Percentiles rank a stretch among this genome's conserved stretches.
Conservation (phyloP, 805 yeast genomes). For the Ogataea ganodermae region DNA sequence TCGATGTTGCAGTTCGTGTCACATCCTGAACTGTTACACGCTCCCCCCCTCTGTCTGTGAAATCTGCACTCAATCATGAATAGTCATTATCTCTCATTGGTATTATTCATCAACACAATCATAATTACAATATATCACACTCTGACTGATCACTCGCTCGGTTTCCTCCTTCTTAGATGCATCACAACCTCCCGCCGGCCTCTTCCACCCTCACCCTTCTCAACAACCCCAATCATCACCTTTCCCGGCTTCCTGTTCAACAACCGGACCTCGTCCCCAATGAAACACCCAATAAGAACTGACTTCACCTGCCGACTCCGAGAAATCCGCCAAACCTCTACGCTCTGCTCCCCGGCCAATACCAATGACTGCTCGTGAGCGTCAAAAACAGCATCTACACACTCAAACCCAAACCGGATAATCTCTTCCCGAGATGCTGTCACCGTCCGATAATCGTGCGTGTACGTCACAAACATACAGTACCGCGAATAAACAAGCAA, state of each 20-base stretch:
- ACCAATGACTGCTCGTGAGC: conserved; percentile 28
- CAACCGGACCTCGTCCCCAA: conserved; percentile 28
- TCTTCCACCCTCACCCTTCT: conserved; percentile 10
- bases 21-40: too few species aligned
- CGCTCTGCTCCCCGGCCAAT: conserved; percentile 24
- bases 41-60: too few species aligned
- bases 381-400: conserved; percentile 32
- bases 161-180: conserved; percentile 17
- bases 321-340: conserved; percentile 32
- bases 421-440: conserved; percentile 30
- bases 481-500: conserved; percentile 32
- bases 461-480: conserved; percentile 30
- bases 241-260: conserved; percentile 32
- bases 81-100: too few species aligned
- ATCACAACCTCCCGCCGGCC: conserved; percentile 21
- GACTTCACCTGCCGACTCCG: conserved; percentile 23
- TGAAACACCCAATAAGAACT: conserved; percentile 26
- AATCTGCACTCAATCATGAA: too few species aligned
- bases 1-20: too few species aligned
- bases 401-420: conserved; percentile 28
- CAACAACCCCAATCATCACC: conserved; percentile 26
- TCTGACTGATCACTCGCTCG: background rate
- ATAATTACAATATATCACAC: too few species aligned
- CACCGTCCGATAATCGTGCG: conserved; percentile 22
- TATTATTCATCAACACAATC: too few species aligned